These are phyloP conservation scores for Diaporthe caulivora DNA, from an alignment of 2,329 filamentous ascomycete species.

Conservation along the genomic window DNA sequence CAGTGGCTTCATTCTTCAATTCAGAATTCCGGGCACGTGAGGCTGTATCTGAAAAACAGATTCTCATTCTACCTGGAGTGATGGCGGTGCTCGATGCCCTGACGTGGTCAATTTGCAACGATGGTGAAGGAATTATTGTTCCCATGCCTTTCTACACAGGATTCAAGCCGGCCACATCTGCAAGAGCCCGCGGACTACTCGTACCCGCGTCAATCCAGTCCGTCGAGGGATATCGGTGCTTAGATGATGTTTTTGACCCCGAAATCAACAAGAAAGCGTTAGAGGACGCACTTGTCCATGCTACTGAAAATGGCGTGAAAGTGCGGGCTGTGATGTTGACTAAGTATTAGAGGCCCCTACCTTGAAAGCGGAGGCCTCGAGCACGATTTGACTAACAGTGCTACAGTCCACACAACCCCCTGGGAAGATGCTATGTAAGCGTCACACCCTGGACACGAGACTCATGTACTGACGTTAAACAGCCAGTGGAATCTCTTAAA, in stretches of 20 bases:
- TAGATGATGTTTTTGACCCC: conserved; percentile 43
- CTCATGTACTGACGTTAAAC: conserved; percentile 22
- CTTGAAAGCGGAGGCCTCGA: too few relatives aligned
- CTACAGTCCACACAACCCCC: conserved; percentile 49
- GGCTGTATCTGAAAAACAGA: conserved; percentile 41
- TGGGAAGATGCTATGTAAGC: conserved; percentile 48
- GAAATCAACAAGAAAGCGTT: conserved; percentile 39
- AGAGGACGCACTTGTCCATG: conserved; percentile 37
- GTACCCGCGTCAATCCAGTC: conserved; percentile 40
- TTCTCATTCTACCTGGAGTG: conserved; percentile 46
- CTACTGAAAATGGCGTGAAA: conserved; percentile 33
- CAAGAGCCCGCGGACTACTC: conserved; percentile 36
- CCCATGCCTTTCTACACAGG: conserved; percentile 47
- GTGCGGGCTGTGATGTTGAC: conserved; percentile 37
- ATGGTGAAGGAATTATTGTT: conserved; percentile 47
- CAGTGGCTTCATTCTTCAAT: conserved; percentile 44
- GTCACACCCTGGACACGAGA: too few relatives aligned
- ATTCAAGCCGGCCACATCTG: conserved; percentile 44
- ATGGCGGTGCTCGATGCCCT: conserved; percentile 45
- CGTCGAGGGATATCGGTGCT: conserved; percentile 38
- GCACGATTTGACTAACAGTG: too few relatives aligned
- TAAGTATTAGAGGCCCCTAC: conserved; percentile 33
- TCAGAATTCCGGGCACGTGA: conserved; percentile 40
- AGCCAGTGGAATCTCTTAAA: conserved; percentile 44
- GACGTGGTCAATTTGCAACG: conserved; percentile 46